Evolutionary conservation across 352 stramenopile genomes (phyloP), one percentile per base, ranked within the genome.

Genomic region (Phytopythium aichiense): DNA sequence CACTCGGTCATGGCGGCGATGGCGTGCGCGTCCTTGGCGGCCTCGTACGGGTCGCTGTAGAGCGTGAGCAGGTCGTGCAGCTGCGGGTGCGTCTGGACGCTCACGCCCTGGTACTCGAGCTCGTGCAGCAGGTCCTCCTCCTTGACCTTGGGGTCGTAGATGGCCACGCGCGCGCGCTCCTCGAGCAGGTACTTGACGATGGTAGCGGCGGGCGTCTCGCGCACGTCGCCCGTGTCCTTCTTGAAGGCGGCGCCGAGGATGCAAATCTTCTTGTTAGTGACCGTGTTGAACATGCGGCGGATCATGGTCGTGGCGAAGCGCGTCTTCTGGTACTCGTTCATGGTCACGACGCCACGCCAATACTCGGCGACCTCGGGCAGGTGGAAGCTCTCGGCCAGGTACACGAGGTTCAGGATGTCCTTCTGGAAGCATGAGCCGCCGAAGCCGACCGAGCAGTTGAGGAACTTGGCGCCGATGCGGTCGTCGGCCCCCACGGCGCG

Each of bases 301-400:
- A 99, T 95, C 76, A 99, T 99, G 51, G 96, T 98, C 63, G 97
- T 91, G 7, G 94, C 96, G 72, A 99, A 99, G n/a, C 98, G 91
- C 31, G 91, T 91, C 89, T 99, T 99, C 79, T 99, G 98, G 80
- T 98, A 99, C 61, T 99, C 96, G 86, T 99, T 99, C 94, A 99
- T 99, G 25, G 86, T 80, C 57, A 99, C 97, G 20, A 99, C 98
- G 65, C 98, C 88, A 57, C 98, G 89, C 98, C 98, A 99, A 81
- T 99, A 99, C 35, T 98, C 95, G 25, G 97, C 97, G 58, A 99
- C 98, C 67, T 99, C 97, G 8, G 96, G 82, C 57, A 99, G 73
- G 50, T 98, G 97, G 71, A 99, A 98, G 45, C 81, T 97, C 78
- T 99, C 84, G 52, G 96, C 98, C 50, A 99, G 79, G 74, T 99